phyloP scores from a whole-genome alignment of 2,329 filamentous ascomycete species.

The Verticillium dahliae region DNA sequence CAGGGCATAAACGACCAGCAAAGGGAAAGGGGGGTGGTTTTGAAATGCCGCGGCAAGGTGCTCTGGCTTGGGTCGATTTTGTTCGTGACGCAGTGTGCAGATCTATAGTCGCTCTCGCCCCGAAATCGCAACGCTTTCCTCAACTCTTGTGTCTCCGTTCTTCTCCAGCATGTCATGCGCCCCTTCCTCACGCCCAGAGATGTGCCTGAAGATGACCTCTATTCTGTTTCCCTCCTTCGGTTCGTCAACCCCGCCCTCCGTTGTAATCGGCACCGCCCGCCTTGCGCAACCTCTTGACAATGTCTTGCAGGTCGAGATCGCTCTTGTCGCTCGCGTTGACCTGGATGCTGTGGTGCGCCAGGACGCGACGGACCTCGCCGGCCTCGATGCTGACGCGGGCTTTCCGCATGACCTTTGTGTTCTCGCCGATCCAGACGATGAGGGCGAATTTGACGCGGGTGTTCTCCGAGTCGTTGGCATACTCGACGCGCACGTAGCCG shows the following conservation, averaged over 20 bases:
- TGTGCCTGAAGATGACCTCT: not conserved
- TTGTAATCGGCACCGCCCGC: conserved; percentile 68
- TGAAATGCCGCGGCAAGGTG: not conserved
- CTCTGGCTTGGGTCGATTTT: not conserved
- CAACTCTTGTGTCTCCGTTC: not conserved
- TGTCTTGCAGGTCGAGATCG: conserved; percentile 55
- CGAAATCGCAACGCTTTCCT: not conserved
- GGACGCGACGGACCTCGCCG: conserved; percentile 56
- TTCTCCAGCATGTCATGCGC: too few species aligned
- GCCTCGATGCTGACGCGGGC: conserved; percentile 62
- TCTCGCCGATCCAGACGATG: conserved; percentile 61
- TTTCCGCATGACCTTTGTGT: conserved; percentile 63
- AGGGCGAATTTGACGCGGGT: conserved; percentile 63
- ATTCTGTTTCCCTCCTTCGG: not conserved
- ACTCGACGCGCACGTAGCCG: conserved; percentile 59
- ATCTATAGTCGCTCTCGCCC: not conserved
- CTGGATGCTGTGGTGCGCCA: conserved; percentile 59
- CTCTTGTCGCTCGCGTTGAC: conserved; percentile 54
- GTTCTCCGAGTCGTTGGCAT: conserved; percentile 66
- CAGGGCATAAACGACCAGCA: not conserved
- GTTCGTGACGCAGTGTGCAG: not conserved
- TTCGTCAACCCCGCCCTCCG: conserved; percentile 47
- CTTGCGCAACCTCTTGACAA: conserved; percentile 55
- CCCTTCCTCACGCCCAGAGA: too few species aligned
- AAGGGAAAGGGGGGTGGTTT: too few species aligned